Percentiles rank a stretch among this genome's conserved stretches.
Conservation (phyloP, 352 stramenopile species). For the Globisporangium perplexum region DNA sequence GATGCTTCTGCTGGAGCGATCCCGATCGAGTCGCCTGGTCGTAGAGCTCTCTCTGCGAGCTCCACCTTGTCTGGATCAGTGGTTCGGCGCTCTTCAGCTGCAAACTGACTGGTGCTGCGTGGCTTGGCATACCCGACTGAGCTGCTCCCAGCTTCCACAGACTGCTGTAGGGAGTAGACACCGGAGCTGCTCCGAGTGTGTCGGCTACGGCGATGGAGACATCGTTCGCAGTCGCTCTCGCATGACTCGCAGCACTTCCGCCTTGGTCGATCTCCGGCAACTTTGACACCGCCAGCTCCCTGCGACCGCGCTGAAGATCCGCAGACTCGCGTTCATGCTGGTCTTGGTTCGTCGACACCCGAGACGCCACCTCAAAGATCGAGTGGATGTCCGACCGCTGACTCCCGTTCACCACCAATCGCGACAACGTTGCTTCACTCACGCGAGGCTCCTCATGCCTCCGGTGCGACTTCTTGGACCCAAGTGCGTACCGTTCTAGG, state of each 20-base stretch:
- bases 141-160: neutral
- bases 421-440: neutral
- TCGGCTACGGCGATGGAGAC: neutral
- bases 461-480: constrained; percentile 14
- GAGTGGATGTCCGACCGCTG: neutral
- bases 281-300: neutral
- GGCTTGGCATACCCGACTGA: neutral
- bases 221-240: neutral
- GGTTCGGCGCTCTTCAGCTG: neutral
- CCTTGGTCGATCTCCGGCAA: neutral
- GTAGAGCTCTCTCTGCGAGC: neutral
- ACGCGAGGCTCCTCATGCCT: neutral
- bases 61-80: neutral
- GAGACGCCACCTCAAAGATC: neutral
- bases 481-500: constrained; percentile 32
- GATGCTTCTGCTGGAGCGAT: neutral
- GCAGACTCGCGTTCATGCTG: neutral
- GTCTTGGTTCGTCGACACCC: neutral
- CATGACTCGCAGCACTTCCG: neutral
- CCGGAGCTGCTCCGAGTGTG: neutral
- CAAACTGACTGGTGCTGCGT: neutral
- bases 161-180: neutral
- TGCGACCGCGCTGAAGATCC: neutral
- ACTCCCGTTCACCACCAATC: neutral
- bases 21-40: neutral